Conservation (phyloP, 2,329 filamentous ascomycete genomes). For the Apiospora malaysiana region DNA sequence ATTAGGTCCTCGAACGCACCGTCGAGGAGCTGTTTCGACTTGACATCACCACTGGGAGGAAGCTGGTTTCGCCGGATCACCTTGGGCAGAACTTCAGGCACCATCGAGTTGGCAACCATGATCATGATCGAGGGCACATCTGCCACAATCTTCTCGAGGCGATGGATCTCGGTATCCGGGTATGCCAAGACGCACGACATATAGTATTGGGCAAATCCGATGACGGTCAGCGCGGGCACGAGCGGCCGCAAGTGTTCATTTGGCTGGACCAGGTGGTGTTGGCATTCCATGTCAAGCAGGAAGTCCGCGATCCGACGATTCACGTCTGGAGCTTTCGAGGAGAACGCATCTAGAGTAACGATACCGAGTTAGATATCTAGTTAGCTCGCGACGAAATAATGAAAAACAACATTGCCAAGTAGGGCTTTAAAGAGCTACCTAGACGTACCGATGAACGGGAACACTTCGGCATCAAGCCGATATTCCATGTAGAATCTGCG, state of each 20-base stretch:
- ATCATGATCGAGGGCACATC: slow-evolving; percentile 68
- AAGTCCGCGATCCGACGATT: slow-evolving; percentile 62
- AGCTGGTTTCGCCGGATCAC: slow-evolving; percentile 77
- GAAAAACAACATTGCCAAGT: slow-evolving; percentile 10
- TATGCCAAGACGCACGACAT: slow-evolving; percentile 75
- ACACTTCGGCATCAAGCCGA: slow-evolving; percentile 66
- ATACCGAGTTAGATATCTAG: slow-evolving; percentile 10
- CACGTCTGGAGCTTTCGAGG: slow-evolving; percentile 44
- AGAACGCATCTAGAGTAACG: slow-evolving; percentile 54
- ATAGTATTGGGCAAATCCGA: slow-evolving; percentile 76
- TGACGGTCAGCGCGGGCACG: slow-evolving; percentile 68
- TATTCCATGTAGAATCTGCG: slow-evolving; percentile 74
- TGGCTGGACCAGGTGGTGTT: slow-evolving; percentile 70
- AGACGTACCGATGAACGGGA: slow-evolving; percentile 69
- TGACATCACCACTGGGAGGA: slow-evolving; percentile 62
- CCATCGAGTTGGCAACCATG: slow-evolving; percentile 44
- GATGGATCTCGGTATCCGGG: slow-evolving; percentile 75
- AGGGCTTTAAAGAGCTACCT: slow-evolving; percentile 28
- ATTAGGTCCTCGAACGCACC: slow-evolving; percentile 57
- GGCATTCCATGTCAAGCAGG: slow-evolving; percentile 59
- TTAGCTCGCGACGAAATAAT: slow-evolving; percentile 27
- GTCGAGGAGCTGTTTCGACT: slow-evolving; percentile 65
- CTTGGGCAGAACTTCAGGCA: slow-evolving; percentile 76
- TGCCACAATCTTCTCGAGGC: slow-evolving; percentile 71
- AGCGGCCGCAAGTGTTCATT: slow-evolving; percentile 57